A percentile compares a stretch with the other conserved stretches of the same genome.
Conservation (phyloP, 2,329 filamentous ascomycete genomes). For the Sordariomycetes sp. region DNA sequence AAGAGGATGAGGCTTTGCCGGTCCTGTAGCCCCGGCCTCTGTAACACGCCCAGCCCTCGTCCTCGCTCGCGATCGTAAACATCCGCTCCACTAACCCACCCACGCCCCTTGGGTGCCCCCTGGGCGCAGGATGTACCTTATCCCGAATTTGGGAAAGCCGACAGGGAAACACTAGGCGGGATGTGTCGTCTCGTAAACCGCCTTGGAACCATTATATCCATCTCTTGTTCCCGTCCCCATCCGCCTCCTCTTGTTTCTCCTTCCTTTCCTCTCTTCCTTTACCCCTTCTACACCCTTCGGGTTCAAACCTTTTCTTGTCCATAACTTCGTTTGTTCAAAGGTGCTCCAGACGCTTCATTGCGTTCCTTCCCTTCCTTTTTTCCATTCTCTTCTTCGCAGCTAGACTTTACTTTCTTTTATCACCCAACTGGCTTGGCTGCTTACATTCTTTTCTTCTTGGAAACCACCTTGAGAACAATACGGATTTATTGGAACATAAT, state of each 20-base stretch:
- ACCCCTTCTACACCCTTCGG: not conserved
- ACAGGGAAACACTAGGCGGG: slow-evolving; percentile 4
- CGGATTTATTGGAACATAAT: slow-evolving; percentile 4
- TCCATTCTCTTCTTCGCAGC: slow-evolving; percentile 6
- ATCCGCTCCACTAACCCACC: not conserved
- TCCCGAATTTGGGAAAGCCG: slow-evolving; percentile 1
- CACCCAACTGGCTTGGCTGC: slow-evolving; percentile 47
- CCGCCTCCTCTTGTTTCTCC: slow-evolving; percentile 15
- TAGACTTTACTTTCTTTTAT: slow-evolving; percentile 26
- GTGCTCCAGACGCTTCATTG: slow-evolving; percentile 3
- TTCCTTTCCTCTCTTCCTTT: slow-evolving; percentile 11
- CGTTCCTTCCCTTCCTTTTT: slow-evolving; percentile 5
- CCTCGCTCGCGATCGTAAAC: not conserved
- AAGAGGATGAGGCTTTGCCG: not conserved
- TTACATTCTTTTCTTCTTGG: slow-evolving; percentile 40
- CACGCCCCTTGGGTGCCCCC: not conserved
- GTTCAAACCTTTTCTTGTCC: not conserved
- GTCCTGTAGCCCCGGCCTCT: not conserved
- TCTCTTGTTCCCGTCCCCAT: slow-evolving; percentile 6
- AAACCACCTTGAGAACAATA: not conserved
- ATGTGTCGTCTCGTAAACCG: not conserved
- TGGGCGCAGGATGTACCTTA: slow-evolving; percentile 7
- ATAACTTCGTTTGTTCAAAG: slow-evolving; percentile 8
- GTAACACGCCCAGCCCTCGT: not conserved
- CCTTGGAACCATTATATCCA: slow-evolving; percentile 5